A percentile compares a stretch with the other conserved stretches of the same genome.
Evolutionary conservation across 2,329 filamentous ascomycete genomes (phyloP).

Genomic region (Alternaria consortialis): DNA sequence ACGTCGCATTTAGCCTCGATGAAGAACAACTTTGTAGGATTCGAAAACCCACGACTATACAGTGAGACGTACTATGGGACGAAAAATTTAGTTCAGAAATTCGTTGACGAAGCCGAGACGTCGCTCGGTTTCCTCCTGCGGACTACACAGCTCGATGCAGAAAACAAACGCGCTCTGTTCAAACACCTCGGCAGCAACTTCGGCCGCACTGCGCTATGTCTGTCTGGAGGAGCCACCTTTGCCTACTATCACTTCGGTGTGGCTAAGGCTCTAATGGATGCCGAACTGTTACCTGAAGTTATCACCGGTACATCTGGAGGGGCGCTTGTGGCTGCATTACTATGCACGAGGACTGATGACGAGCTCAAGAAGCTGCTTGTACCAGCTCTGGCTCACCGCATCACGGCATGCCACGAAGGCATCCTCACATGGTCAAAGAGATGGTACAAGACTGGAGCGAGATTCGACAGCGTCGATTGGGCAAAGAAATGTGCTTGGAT

Average conservation of each 20-base stretch:
- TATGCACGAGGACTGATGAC: conserved; percentile 89
- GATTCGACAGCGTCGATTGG: conserved; percentile 95
- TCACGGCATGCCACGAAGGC: conserved; percentile 84
- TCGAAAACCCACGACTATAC: conserved; percentile 94
- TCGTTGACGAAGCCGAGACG: conserved; percentile 82
- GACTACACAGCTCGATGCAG: conserved; percentile 71
- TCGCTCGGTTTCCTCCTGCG: conserved; percentile 73
- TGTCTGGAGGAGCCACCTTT: conserved; percentile 93
- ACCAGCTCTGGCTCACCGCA: conserved; percentile 83
- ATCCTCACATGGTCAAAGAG: conserved; percentile 78
- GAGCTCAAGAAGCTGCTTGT: conserved; percentile 87
- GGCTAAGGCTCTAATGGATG: conserved; percentile 86
- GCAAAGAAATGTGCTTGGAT: conserved; percentile 88
- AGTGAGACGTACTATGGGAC: conserved; percentile 98
- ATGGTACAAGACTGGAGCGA: conserved; percentile 92
- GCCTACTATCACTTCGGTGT: conserved; percentile 98
- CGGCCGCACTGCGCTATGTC: conserved; percentile 88
- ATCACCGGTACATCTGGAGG: conserved; percentile 97
- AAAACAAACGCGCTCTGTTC: conserved; percentile 83
- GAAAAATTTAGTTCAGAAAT: conserved; percentile 92
- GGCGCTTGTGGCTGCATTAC: conserved; percentile 84
- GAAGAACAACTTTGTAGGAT: conserved; percentile 96
- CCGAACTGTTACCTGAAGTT: conserved; percentile 85
- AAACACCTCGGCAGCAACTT: conserved; percentile 91
- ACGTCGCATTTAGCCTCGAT: conserved; percentile 69